Conservation (phyloP, 164 flowering plant genomes). For the Berberis vulgaris region DNA sequence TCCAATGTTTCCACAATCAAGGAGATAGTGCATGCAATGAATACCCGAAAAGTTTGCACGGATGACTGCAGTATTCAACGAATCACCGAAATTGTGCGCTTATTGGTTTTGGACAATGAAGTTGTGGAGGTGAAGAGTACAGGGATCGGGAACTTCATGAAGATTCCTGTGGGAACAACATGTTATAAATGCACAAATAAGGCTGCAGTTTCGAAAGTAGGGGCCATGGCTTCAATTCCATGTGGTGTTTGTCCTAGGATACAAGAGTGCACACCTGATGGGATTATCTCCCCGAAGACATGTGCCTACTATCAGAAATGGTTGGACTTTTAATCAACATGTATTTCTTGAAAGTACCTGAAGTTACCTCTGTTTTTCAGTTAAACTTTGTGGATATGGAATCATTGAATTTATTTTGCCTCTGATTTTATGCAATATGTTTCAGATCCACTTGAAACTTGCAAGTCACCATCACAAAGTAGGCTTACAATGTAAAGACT, state of each 20-base stretch:
- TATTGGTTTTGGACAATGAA: slow-evolving; percentile 53
- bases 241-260: slow-evolving; percentile 87
- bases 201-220: slow-evolving; percentile 21
- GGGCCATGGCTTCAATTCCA: slow-evolving; percentile 66
- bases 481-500: no score
- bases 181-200: slow-evolving; percentile 39
- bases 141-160: slow-evolving; percentile 47
- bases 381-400: background rate
- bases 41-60: slow-evolving; percentile 8
- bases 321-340: slow-evolving; percentile 43
- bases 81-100: slow-evolving; percentile 43
- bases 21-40: slow-evolving; percentile 20
- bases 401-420: no score
- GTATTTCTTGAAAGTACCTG: background rate
- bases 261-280: slow-evolving; percentile 65
- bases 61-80: slow-evolving; percentile 25
- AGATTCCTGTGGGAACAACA: slow-evolving; percentile 36
- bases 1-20: slow-evolving; percentile 44
- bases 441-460: no score
- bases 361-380: background rate
- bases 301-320: slow-evolving; percentile 68
- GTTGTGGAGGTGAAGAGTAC: slow-evolving; percentile 51
- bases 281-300: slow-evolving; percentile 62
- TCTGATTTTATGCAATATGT: no score
- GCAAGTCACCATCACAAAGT: no score